Evolutionary conservation across 2,329 filamentous ascomycete genomes (phyloP).

Genomic region (Epichloe glyceriae): DNA sequence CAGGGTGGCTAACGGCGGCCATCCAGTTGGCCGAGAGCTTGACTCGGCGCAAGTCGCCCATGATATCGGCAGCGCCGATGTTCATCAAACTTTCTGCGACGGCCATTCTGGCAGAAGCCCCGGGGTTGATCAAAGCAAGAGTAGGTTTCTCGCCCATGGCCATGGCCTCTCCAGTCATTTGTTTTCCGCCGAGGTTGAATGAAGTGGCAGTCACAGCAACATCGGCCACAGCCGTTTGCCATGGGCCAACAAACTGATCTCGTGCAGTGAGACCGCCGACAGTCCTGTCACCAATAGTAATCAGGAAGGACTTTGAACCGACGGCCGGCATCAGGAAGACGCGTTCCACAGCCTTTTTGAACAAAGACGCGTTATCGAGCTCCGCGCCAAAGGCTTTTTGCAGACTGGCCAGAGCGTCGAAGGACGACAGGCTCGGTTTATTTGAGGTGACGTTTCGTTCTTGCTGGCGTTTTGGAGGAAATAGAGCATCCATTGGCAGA

Average conservation of each 20-base stretch:
- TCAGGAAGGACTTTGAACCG: slow-evolving; percentile 93
- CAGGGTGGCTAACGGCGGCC: slow-evolving; percentile 87
- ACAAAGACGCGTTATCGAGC: slow-evolving; percentile 36
- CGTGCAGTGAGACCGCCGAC: slow-evolving; percentile 80
- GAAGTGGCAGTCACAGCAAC: slow-evolving; percentile 85
- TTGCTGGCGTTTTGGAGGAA: slow-evolving; percentile 77
- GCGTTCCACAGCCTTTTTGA: slow-evolving; percentile 58
- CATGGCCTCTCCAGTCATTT: slow-evolving; percentile 87
- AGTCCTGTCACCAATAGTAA: slow-evolving; percentile 88
- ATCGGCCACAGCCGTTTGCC: slow-evolving; percentile 90
- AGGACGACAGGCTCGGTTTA: slow-evolving; percentile 52
- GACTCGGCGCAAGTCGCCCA: slow-evolving; percentile 63
- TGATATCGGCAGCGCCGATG: slow-evolving; percentile 61
- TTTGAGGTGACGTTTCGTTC: slow-evolving; percentile 60
- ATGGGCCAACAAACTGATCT: slow-evolving; percentile 93
- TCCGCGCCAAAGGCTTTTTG: slow-evolving; percentile 48
- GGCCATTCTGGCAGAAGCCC: slow-evolving; percentile 89
- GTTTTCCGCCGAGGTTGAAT: slow-evolving; percentile 50
- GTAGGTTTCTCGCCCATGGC: slow-evolving; percentile 89
- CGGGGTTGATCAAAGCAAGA: slow-evolving; percentile 77
- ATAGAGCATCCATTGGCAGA: slow-evolving; percentile 75
- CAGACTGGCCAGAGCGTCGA: slow-evolving; percentile 56
- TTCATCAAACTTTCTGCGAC: slow-evolving; percentile 92
- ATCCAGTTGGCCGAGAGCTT: slow-evolving; percentile 97
- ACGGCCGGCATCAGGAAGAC: slow-evolving; percentile 80